These are phyloP conservation scores for Amoeboradix gromovi DNA, from an alignment of 371 early-diverging fungal species.

Conservation along the genomic window DNA sequence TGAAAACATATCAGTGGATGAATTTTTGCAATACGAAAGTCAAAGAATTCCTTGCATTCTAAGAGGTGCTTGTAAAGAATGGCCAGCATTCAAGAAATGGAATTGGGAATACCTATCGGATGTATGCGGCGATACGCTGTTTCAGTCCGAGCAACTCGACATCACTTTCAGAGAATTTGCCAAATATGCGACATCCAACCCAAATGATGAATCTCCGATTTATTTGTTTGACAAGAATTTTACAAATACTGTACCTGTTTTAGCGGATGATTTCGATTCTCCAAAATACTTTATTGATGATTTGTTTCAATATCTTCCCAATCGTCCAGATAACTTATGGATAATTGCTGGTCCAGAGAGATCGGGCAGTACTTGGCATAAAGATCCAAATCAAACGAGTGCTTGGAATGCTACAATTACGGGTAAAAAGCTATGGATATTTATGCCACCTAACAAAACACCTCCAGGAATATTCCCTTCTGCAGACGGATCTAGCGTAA, in stretches of 20 bases:
- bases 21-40: neutral
- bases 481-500: constrained; percentile 30
- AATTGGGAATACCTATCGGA: neutral
- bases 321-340: constrained; percentile 36
- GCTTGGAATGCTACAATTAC: constrained; percentile 39
- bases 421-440: constrained; percentile 21
- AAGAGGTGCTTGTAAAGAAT: neutral
- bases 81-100: neutral
- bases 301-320: constrained; percentile 19
- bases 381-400: constrained; percentile 33
- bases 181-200: neutral
- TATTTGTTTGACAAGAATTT: constrained; percentile 37
- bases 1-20: neutral
- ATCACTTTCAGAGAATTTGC: neutral
- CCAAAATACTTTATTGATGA: constrained; percentile 29
- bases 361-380: constrained; percentile 29
- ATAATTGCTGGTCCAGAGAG: constrained; percentile 31
- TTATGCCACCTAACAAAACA: constrained; percentile 24
- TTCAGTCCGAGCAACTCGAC: neutral
- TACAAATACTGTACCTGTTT: constrained; percentile 12
- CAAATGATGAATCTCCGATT: constrained; percentile 21
- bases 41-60: neutral
- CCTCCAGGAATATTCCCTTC: constrained; percentile 37
- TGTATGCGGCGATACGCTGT: neutral
- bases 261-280: constrained; percentile 20